Base-by-base conservation (phyloP, 352 stramenopile species). In the Thalassiosira hispida region DNA sequence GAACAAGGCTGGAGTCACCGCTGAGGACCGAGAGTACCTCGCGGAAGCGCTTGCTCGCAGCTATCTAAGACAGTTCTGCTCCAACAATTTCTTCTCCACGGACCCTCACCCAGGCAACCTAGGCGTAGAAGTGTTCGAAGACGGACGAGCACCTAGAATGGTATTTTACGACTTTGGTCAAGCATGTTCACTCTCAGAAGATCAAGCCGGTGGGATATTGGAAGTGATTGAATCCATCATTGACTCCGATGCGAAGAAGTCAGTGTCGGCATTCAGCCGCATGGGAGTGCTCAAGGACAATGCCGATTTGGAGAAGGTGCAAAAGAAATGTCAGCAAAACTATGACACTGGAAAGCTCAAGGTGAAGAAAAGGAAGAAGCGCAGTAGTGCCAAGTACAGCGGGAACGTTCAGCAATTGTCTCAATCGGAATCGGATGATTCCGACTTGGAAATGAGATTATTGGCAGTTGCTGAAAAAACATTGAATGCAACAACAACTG, bases 61-160 rank as follows among this genome's bases (percentile, higher is more conserved):
- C 9, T 99, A 98, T 82, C 89, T 98, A 47, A 90, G 97, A 57
- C 97, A 98, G 91, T 94, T 98, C 46, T 98, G 97, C 79, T 94
- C 90, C 55, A 94, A 98, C 66, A 93, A 95, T 20, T 99, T 99
- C 73, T 98, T 99, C 69, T 96, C 97, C 66, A 98, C 96, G 31
- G 96, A 98, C 71, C 96, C 96, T 22, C 96, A 98, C 80, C 90
- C 95, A 23, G 97, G 85, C 9, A 92, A 92, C 77, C 31, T 92
- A 1, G 88, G 88, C 22, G 73, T 90, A 1, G 85, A 90, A 72
- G 59, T 91, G 1, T 83, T 88, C 62, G 63, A 72, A 2, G 75
- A 76, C 42, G 77, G 42, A 29, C 77, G 77, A 53, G 78, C 70
- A 1, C 86, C 90, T 29, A 76, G 92, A 49, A 70, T 96, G 18